Conservation (phyloP, 2,329 filamentous ascomycete genomes). For the Leptographium galeiforme region DNA sequence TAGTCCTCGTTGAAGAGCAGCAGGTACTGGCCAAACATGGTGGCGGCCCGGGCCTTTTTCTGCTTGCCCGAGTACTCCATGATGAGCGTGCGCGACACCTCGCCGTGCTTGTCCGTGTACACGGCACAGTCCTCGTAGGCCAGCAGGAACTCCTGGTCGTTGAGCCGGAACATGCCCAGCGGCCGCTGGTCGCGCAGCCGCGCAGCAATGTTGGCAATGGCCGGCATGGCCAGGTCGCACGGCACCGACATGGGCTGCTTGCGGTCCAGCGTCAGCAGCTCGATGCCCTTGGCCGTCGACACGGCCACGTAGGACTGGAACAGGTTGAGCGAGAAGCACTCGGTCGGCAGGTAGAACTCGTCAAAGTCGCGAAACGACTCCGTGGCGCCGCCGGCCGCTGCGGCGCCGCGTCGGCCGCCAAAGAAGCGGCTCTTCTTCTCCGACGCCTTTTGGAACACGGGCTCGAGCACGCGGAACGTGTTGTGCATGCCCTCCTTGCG, state of each 20-base stretch:
- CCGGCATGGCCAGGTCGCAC: slow-evolving; percentile 57
- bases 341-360: slow-evolving; percentile 94
- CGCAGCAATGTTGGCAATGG: slow-evolving; percentile 72
- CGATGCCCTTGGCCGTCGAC: slow-evolving; percentile 80
- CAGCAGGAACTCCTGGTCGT: slow-evolving; percentile 81
- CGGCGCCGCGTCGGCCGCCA: slow-evolving; percentile 36
- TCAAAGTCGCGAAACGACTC: slow-evolving; percentile 98
- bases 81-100: slow-evolving; percentile 83
- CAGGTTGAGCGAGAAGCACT: slow-evolving; percentile 89
- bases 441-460: slow-evolving; percentile 82
- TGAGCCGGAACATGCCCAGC: slow-evolving; percentile 91
- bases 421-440: slow-evolving; percentile 66
- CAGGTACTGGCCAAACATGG: slow-evolving; percentile 82
- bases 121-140: slow-evolving; percentile 94
- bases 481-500: slow-evolving; percentile 85
- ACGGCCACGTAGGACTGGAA: slow-evolving; percentile 93
- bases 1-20: slow-evolving; percentile 93
- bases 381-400: slow-evolving; percentile 49
- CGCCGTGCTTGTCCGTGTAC: slow-evolving; percentile 96
- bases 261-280: slow-evolving; percentile 93
- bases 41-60: slow-evolving; percentile 65
- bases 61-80: slow-evolving; percentile 97
- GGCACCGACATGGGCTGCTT: slow-evolving; percentile 92
- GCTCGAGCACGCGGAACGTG: slow-evolving; percentile 93
- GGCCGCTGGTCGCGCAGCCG: slow-evolving; percentile 75